A percentile compares a stretch with the other conserved stretches of the same genome.
Evolutionary conservation across 495 filamentous ascomycete genomes (phyloP).

Genomic region (Neurospora africana): DNA sequence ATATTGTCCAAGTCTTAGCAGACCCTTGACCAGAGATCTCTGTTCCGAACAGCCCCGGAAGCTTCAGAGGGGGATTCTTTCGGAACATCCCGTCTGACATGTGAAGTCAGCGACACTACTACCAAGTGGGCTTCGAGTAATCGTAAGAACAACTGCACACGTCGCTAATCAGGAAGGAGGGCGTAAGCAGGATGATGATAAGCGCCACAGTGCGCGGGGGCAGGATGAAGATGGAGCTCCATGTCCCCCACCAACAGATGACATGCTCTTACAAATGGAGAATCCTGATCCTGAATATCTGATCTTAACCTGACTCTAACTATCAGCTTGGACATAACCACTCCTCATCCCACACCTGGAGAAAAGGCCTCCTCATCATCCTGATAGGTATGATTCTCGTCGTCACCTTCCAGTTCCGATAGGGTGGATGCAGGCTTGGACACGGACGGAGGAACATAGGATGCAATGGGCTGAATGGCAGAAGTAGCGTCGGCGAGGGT

Average conservation of each 20-base stretch:
- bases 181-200: not conserved
- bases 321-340: not conserved
- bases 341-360: not conserved
- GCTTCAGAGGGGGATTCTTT: not conserved
- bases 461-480: too few species aligned
- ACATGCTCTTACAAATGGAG: not conserved
- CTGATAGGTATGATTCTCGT: too few species aligned
- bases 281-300: not conserved
- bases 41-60: not conserved
- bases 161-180: not conserved
- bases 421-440: too few species aligned
- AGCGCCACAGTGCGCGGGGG: not conserved
- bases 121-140: not conserved
- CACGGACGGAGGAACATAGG: too few species aligned
- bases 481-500: too few species aligned
- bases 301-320: not conserved
- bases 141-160: not conserved
- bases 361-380: not conserved
- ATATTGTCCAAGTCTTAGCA: not conserved
- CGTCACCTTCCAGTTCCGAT: too few species aligned
- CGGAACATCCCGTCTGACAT: not conserved
- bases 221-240: not conserved
- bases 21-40: not conserved
- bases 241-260: not conserved
- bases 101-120: not conserved